phyloP scores from a whole-genome alignment of 2,329 filamentous ascomycete species.

The Myriosclerotinia curreyana region DNA sequence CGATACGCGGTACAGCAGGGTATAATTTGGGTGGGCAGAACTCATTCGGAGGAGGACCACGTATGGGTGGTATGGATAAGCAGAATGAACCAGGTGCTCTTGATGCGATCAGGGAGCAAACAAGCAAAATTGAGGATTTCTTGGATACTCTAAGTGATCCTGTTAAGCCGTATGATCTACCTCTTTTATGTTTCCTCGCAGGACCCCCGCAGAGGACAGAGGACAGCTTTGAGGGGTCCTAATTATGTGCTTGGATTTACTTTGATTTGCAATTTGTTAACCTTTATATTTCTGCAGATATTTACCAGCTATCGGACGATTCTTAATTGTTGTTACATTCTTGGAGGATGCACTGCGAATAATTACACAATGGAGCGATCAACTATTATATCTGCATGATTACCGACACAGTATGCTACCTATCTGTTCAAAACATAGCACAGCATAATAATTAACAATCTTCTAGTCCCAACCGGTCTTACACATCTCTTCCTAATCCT shows the following conservation, averaged over 20 bases:
- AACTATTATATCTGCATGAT: conserved; percentile 87
- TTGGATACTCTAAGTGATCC: conserved; percentile 86
- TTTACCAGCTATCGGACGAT: conserved; percentile 90
- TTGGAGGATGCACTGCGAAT: conserved; percentile 95
- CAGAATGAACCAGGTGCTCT: conserved; percentile 48
- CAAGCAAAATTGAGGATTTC: conserved; percentile 96
- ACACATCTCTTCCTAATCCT: conserved; percentile 89
- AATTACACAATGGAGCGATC: conserved; percentile 95
- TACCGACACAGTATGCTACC: conserved; percentile 76
- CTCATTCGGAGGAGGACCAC: conserved; percentile 39
- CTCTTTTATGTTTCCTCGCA: conserved; percentile 8
- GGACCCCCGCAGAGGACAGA: conserved; percentile 25
- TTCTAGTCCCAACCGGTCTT: conserved; percentile 75
- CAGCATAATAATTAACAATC: conserved; percentile 25
- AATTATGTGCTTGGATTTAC: not conserved
- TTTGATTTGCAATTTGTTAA: conserved; percentile 26
- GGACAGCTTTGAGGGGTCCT: conserved; percentile 14
- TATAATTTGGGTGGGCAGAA: conserved; percentile 43
- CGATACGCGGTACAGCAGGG: conserved; percentile 53
- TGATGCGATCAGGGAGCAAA: conserved; percentile 88
- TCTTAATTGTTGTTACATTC: conserved; percentile 97
- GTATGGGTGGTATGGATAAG: conserved; percentile 34
- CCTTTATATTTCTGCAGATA: conserved; percentile 56
- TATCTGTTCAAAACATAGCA: not conserved
- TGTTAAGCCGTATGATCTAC: conserved; percentile 78